phyloP scores from a whole-genome alignment of 371 early-diverging fungal genomes.

The Choanephora cucurbitarum region DNA sequence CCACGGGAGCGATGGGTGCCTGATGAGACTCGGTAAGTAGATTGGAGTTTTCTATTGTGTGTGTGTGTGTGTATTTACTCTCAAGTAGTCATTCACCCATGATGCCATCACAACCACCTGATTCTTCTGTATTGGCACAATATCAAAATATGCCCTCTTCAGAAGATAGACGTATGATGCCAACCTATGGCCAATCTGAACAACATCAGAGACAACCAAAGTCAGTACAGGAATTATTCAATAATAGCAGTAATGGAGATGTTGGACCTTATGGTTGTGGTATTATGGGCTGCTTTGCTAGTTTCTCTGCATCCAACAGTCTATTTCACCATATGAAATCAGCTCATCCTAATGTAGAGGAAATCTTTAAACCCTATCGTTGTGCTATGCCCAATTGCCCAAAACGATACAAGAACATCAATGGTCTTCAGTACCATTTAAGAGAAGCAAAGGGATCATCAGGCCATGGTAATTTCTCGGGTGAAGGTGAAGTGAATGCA shows the following conservation, averaged over 20 bases:
- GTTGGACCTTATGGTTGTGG: constrained; percentile 73
- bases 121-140: constrained; percentile 19
- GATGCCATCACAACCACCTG: constrained; percentile 14
- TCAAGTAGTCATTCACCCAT: neutral
- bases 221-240: constrained; percentile 12
- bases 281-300: constrained; percentile 57
- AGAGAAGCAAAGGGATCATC: constrained; percentile 73
- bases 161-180: constrained; percentile 11
- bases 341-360: constrained; percentile 51
- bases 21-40: constrained; percentile 12
- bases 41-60: too few species aligned
- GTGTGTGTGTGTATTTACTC: too few species aligned
- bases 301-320: constrained; percentile 60
- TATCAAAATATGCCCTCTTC: constrained; percentile 9
- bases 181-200: constrained; percentile 5
- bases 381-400: constrained; percentile 84
- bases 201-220: neutral
- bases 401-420: constrained; percentile 94
- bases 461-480: constrained; percentile 33
- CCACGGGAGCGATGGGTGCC: constrained; percentile 7
- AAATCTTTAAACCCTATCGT: constrained; percentile 64
- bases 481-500: constrained; percentile 13
- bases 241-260: constrained; percentile 4
- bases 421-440: constrained; percentile 94
- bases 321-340: constrained; percentile 72